Base-by-base conservation (phyloP, 768 basidiomycete genomes). In the Obba rivulosa region DNA sequence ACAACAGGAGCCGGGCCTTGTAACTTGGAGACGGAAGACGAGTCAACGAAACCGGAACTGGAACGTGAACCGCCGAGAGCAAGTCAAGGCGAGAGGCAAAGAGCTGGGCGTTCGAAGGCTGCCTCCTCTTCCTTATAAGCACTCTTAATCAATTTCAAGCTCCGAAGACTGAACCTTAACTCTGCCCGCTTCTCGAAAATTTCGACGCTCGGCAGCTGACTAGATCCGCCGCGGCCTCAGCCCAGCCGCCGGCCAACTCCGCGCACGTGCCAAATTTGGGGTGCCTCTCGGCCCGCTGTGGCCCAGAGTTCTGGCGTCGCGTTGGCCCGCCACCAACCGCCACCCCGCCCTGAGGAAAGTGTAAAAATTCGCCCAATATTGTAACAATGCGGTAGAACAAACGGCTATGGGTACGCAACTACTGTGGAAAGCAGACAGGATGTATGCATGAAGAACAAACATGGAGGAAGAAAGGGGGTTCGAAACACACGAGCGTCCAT, bases 31-130 rank as follows among this genome's bases (percentile, higher is more conserved):
- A n/a, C n/a, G n/a, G 68, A 55, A 53, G 55, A 54, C 57, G 59
- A 60, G 65, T 66, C 73, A 77, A 71, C 72, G 70, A 70, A 80
- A 79, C 74, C 69, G 76, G 73, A 69, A 78, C 71, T 66, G 67
- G 71, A 72, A 78, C 73, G 69, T 70, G 60, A 71, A 75, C 69
- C 67, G 70, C 67, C 61, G 61, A 58, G 65, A 69, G 69, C 69
- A 73, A 71, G 78, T 75, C 70, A 69, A 65, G 65, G 53, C 46
- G 57, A 60, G 55, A 53, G 53, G 52, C 55, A 49, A 52, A 49
- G 45, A 50, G 49, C 49, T 45, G 43, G 51, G 47, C 43, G 50
- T 39, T 37, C 43, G 16, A 20, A 38, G n/a, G 37, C 5, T 8
- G 16, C 34, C 23, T 34, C 22, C 38, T 25, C 38, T 31, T 37